Evolutionary conservation across 805 yeast species (phyloP).

Genomic region (Candida quercuum): DNA sequence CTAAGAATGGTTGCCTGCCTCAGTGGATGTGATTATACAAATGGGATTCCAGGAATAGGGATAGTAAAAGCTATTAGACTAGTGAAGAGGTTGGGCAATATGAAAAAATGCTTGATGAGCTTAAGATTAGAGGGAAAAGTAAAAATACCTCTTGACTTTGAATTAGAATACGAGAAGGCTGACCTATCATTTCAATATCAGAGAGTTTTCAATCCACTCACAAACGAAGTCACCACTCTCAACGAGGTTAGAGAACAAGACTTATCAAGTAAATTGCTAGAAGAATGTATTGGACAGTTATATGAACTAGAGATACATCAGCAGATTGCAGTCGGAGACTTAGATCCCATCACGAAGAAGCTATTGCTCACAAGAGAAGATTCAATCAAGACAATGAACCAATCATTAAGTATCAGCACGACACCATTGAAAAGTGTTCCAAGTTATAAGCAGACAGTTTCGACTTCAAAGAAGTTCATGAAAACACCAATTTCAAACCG

Average conservation of each 20-base stretch:
- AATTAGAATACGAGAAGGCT: conserved; percentile 59
- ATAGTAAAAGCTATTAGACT: conserved; percentile 65
- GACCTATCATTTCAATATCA: conserved; percentile 77
- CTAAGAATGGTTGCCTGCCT: conserved; percentile 74
- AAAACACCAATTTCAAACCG: not conserved
- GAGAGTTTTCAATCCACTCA: conserved; percentile 72
- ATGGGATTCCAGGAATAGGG: conserved; percentile 81
- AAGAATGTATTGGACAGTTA: conserved; percentile 34
- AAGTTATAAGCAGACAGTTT: no score
- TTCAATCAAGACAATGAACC: not conserved
- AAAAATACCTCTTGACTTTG: conserved; percentile 50
- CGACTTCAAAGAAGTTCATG: not conserved
- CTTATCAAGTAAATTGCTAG: conserved; percentile 22
- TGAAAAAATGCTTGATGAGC: conserved; percentile 52
- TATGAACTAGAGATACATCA: conserved; percentile 41
- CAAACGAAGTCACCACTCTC: conserved; percentile 46
- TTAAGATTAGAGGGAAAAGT: conserved; percentile 57
- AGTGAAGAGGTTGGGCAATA: conserved; percentile 43
- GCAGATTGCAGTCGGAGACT: conserved; percentile 55
- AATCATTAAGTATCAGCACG: not conserved
- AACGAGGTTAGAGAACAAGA: conserved; percentile 44
- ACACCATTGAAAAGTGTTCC: no score
- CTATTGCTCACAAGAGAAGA: conserved; percentile 17
- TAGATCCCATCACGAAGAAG: conserved; percentile 49
- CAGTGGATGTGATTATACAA: conserved; percentile 96